These are phyloP conservation scores for Fraxinus sp. DNA, from an alignment of 305 asterid genomes.

Conservation along the genomic window DNA sequence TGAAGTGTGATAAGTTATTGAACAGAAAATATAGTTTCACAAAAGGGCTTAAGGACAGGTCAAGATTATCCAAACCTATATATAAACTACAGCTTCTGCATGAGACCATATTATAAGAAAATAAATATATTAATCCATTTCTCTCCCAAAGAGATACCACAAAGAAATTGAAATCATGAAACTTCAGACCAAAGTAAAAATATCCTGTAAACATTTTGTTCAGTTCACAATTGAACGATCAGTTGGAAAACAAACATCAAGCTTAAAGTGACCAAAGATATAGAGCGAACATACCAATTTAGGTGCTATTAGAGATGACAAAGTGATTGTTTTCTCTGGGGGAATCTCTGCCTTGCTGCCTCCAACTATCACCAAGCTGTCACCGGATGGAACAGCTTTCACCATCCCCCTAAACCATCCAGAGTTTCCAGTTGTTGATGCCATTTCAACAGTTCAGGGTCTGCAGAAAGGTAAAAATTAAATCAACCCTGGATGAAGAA, in stretches of 20 bases:
- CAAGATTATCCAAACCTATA: neutral
- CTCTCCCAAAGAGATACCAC: constrained; percentile 1
- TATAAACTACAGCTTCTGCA: constrained; percentile 14
- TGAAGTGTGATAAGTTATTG: neutral
- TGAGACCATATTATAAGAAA: neutral
- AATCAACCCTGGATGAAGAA: neutral
- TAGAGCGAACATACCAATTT: constrained; percentile 58
- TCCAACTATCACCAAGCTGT: constrained; percentile 80
- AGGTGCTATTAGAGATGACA: constrained; percentile 87
- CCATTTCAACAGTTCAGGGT: constrained; percentile 82
- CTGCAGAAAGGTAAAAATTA: constrained; percentile 39
- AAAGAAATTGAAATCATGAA: neutral
- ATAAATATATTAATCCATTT: neutral
- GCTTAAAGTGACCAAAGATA: constrained; percentile 15
- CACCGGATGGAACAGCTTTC: constrained; percentile 98
- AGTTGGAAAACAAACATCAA: constrained; percentile 1
- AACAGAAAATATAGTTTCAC: neutral
- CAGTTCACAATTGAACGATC: neutral
- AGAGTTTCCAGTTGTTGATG: constrained; percentile 71
- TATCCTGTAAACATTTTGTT: neutral
- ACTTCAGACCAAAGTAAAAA: neutral
- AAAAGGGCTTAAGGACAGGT: neutral
- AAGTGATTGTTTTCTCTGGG: constrained; percentile 79
- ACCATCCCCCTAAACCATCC: constrained; percentile 91
- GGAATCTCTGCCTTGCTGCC: constrained; percentile 81